A percentile compares a stretch with the other conserved stretches of the same genome.
Evolutionary conservation across 106 monocot genomes (phyloP).

Genomic region (Hemerocallis citrina): DNA sequence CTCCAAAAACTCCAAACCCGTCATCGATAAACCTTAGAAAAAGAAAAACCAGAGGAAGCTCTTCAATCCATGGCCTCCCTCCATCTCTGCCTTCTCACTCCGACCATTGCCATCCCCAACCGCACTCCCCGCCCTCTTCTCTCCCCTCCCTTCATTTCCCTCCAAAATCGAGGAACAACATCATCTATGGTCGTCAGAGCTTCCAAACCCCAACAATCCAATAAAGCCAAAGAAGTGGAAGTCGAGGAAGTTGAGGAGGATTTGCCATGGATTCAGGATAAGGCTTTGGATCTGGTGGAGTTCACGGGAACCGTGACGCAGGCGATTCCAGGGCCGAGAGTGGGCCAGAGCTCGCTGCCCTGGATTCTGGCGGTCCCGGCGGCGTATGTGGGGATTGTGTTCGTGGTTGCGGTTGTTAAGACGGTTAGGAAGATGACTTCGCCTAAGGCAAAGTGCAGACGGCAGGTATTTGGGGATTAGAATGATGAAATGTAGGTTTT

Average conservation of each 20-base stretch:
- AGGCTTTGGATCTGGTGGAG: slow-evolving; percentile 92
- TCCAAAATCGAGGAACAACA: background rate
- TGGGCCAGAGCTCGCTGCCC: slow-evolving; percentile 71
- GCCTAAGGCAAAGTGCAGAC: slow-evolving; percentile 64
- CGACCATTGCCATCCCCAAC: background rate
- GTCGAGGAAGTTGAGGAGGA: slow-evolving; percentile 94
- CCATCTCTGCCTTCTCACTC: slow-evolving; percentile 8
- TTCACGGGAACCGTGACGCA: slow-evolving; percentile 94
- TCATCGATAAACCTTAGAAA: slow-evolving; percentile 26
- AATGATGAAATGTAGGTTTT: no score
- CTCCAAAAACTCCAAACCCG: no score
- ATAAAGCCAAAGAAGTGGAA: slow-evolving; percentile 32
- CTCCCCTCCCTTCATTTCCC: background rate
- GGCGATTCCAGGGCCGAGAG: slow-evolving; percentile 80
- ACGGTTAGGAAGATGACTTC: slow-evolving; percentile 80
- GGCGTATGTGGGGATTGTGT: slow-evolving; percentile 63
- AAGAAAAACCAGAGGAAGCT: no score
- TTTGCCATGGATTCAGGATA: slow-evolving; percentile 95
- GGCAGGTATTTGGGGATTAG: no score
- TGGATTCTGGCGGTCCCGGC: slow-evolving; percentile 83
- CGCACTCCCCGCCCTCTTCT: no score
- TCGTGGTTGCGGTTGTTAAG: slow-evolving; percentile 71
- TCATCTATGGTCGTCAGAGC: slow-evolving; percentile 5
- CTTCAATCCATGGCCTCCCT: slow-evolving; percentile 13
- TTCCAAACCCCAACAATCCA: slow-evolving; percentile 16